Base-by-base conservation (phyloP, 2,329 filamentous ascomycete species). In the Fonsecaea nubica region DNA sequence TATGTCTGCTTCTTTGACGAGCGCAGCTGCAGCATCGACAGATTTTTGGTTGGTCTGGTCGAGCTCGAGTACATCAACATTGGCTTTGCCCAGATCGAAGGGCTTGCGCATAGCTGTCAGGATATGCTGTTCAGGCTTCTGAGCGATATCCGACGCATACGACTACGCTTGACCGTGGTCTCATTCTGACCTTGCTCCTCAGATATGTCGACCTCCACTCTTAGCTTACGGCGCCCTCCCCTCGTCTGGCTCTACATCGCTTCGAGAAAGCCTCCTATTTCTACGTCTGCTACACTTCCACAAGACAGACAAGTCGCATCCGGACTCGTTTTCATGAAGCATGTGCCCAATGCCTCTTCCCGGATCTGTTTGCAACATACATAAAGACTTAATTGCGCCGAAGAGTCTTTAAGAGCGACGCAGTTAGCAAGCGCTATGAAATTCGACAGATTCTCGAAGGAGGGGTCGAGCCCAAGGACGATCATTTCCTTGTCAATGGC, bases 171-270 rank as follows among this genome's bases (percentile, higher is more conserved):
- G n/a, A n/a, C n/a, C n/a, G n/a, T n/a, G n/a, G 9, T 30, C 35
- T 62, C 55, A 58, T 62, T 15, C 40, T 48, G 15, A 55, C 30
- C 48, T 30, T 21, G 38, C 45, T 55, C 35, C 59, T 12, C 70
- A 90, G 87, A 72, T 89, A 87, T 73, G 84, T 85, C 65, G 87
- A 90, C 74, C 80, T 88, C 50, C 87, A 89, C 75, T 89, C 87
- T 75, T 89, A 85, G 76, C 87, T 89, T 76, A 81, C 82, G 67
- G 78, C 83, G 15, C 87, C 87, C 2, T 79, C 79, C 3, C 79
- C 82, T 40, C 85, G 81, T 64, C 86, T 87, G 50, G 76, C 80
- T 38, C 84, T 88, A 71, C 85, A 89, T 75, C 85, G 87, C 58
- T 89, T 90, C 76, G 85, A 87, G 72, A 88, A 87, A 73, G 81